Percentiles rank a stretch among this genome's conserved stretches.
These are phyloP conservation scores for Botrytis fragariae DNA, from an alignment of 2,329 filamentous ascomycete genomes.

Conservation along the genomic window DNA sequence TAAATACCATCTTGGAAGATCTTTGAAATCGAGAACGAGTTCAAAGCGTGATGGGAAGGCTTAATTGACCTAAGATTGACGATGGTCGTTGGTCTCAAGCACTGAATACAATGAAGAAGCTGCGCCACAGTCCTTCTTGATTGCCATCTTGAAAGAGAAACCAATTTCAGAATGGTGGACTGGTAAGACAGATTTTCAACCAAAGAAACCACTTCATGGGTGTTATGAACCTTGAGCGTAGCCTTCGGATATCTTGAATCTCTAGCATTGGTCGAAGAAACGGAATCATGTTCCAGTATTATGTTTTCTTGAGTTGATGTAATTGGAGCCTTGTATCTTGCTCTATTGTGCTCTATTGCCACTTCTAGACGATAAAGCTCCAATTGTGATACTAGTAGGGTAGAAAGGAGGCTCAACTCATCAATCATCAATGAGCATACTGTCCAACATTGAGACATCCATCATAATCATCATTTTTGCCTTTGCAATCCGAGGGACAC, in stretches of 20 bases:
- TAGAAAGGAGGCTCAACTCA: conserved; percentile 64
- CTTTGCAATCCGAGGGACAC: conserved; percentile 4
- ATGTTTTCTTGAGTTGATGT: conserved; percentile 53
- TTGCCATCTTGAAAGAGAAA: background rate
- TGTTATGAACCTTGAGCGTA: conserved; percentile 64
- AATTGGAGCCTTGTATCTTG: conserved; percentile 60
- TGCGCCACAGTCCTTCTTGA: background rate
- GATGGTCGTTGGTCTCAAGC: conserved; percentile 49
- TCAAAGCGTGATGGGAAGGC: background rate
- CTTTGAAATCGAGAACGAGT: conserved; percentile 23
- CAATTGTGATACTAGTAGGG: conserved; percentile 63
- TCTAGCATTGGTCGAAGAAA: conserved; percentile 62
- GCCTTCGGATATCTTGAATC: conserved; percentile 60
- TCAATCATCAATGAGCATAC: conserved; percentile 50
- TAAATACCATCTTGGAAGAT: conserved; percentile 14
- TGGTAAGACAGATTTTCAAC: conserved; percentile 66
- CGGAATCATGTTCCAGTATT: conserved; percentile 62
- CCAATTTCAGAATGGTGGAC: conserved; percentile 56
- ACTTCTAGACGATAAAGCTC: conserved; percentile 51
- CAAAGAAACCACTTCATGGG: conserved; percentile 65
- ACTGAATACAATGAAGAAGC: background rate
- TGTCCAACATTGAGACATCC: conserved; percentile 57
- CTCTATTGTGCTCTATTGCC: conserved; percentile 49
- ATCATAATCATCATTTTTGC: conserved; percentile 47
- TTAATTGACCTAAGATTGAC: conserved; percentile 58